These are phyloP conservation scores for Oryza glumipatula DNA, from an alignment of 176 grass and related monocot species.

Conservation along the genomic window DNA sequence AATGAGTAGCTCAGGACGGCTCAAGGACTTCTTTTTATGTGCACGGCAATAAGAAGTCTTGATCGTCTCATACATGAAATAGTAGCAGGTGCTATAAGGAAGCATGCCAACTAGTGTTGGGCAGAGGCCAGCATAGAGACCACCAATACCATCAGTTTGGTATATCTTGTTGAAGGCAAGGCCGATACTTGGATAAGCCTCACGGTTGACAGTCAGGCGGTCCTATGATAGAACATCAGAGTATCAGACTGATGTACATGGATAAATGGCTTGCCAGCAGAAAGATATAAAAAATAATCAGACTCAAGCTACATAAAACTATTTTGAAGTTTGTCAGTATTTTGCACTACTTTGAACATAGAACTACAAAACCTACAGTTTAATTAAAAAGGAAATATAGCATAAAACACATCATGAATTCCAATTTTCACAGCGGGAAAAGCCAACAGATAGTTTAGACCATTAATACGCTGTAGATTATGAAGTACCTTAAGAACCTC, in stretches of 20 bases:
- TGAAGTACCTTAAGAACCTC: slow-evolving; percentile 73
- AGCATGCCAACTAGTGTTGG: slow-evolving; percentile 86
- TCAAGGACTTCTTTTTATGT: slow-evolving; percentile 63
- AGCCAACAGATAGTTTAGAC: slow-evolving; percentile 7
- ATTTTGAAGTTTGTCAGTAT: not conserved
- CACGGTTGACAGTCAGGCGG: slow-evolving; percentile 61
- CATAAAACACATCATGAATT: not conserved
- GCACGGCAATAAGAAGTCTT: slow-evolving; percentile 68
- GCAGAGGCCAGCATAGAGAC: slow-evolving; percentile 76
- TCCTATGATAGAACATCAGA: slow-evolving; percentile 52
- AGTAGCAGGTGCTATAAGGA: slow-evolving; percentile 94
- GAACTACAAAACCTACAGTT: not conserved
- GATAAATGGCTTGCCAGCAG: not conserved
- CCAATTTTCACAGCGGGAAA: not conserved
- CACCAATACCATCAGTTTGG: slow-evolving; percentile 51
- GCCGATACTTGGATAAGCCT: slow-evolving; percentile 72
- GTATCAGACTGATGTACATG: not conserved
- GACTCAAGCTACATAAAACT: slow-evolving; percentile 5
- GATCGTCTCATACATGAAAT: slow-evolving; percentile 92
- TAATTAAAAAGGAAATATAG: slow-evolving; percentile 5
- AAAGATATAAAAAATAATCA: not conserved
- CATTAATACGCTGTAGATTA: not conserved
- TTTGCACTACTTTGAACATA: slow-evolving; percentile 1
- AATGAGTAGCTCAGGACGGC: slow-evolving; percentile 67
- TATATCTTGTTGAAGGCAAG: slow-evolving; percentile 74